These are phyloP conservation scores for Luzula sylvatica DNA, from an alignment of 176 grass and related monocot genomes.

Conservation along the genomic window DNA sequence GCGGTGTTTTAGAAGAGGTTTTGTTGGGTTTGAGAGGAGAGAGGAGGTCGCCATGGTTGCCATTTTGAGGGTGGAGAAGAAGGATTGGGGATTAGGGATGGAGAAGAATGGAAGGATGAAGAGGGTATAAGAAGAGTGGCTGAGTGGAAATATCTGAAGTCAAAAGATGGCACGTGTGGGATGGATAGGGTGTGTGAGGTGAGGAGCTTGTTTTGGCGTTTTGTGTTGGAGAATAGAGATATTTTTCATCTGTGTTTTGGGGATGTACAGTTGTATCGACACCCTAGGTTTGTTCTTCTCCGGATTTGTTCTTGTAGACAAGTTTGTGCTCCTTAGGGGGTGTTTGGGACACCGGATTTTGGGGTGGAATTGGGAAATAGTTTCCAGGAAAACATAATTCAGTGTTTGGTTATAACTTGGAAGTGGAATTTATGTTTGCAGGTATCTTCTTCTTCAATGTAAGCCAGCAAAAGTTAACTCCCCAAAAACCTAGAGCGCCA, in stretches of 20 bases:
- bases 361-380: too few species aligned
- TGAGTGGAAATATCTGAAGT: conserved; percentile 35
- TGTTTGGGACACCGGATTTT: too few species aligned
- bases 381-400: too few species aligned
- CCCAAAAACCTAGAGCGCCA: too few species aligned
- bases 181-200: conserved; percentile 16
- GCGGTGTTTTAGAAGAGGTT: conserved; percentile 28
- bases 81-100: background rate
- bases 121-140: conserved; percentile 28
- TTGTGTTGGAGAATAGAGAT: conserved; percentile 4
- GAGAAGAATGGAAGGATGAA: background rate
- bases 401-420: too few species aligned
- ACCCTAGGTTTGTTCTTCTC: background rate
- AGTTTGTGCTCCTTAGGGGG: too few species aligned
- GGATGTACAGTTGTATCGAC: too few species aligned
- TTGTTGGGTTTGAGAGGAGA: conserved; percentile 17
- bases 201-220: conserved; percentile 14
- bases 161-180: conserved; percentile 15
- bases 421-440: too few species aligned
- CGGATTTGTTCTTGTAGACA: background rate
- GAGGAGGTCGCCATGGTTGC: conserved; percentile 50
- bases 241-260: conserved; percentile 13
- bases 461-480: too few species aligned
- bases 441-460: too few species aligned
- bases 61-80: conserved; percentile 6